Evolutionary conservation across 129 eudicot species (phyloP).

Genomic region (Tagetes erecta): DNA sequence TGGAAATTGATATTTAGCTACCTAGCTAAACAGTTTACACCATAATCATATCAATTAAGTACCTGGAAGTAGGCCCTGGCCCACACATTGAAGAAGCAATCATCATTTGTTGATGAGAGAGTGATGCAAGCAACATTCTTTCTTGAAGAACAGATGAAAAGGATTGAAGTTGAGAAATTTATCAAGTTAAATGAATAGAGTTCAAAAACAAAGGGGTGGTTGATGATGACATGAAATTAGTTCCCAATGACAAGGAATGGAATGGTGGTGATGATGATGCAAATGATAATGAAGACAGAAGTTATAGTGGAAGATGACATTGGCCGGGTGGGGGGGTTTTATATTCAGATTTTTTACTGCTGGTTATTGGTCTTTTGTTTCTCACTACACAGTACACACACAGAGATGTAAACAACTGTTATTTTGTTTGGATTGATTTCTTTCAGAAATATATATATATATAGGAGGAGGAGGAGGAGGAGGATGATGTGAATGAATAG

Average conservation of each 20-base stretch:
- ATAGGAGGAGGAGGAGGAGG: neutral
- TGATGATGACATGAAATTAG: slow-evolving; percentile 25
- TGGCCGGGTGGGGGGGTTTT: slow-evolving; percentile 21
- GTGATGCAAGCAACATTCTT: slow-evolving; percentile 42
- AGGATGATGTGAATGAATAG: neutral
- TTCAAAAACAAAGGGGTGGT: slow-evolving; percentile 34
- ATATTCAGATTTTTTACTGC: slow-evolving; percentile 10
- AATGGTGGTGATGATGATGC: slow-evolving; percentile 35
- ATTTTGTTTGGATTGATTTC: slow-evolving; percentile 15
- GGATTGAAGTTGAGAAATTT: slow-evolving; percentile 13
- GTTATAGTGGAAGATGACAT: slow-evolving; percentile 56
- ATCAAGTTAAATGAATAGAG: slow-evolving; percentile 21
- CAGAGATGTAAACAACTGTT: slow-evolving; percentile 7
- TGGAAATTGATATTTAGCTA: neutral
- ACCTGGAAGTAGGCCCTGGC: slow-evolving; percentile 34
- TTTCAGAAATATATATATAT: neutral
- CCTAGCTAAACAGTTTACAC: slow-evolving; percentile 15
- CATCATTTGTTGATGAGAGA: slow-evolving; percentile 38
- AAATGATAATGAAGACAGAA: slow-evolving; percentile 25
- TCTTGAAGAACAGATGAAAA: slow-evolving; percentile 34
- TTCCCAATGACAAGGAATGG: slow-evolving; percentile 41
- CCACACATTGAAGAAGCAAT: slow-evolving; percentile 37
- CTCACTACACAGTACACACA: slow-evolving; percentile 3
- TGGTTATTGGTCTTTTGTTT: neutral
- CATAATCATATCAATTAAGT: slow-evolving; percentile 29